phyloP scores from a whole-genome alignment of 2,329 filamentous ascomycete species.

The Zalaria sp. region DNA sequence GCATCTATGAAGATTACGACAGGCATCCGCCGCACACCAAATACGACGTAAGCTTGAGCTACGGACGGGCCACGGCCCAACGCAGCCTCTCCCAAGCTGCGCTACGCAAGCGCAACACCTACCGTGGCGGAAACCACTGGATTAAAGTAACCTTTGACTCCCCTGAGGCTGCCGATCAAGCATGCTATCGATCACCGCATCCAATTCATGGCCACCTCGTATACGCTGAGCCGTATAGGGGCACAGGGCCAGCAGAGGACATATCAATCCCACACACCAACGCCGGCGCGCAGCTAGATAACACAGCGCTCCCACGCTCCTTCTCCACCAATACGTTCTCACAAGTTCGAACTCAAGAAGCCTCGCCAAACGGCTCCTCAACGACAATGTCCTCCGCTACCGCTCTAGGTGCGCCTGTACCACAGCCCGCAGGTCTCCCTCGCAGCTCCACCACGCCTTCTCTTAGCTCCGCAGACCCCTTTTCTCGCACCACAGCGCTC shows the following conservation, averaged over 20 bases:
- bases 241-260: slow-evolving; percentile 29
- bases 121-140: slow-evolving; percentile 80
- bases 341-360: slow-evolving; percentile 8
- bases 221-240: slow-evolving; percentile 32
- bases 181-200: slow-evolving; percentile 32
- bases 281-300: slow-evolving; percentile 16
- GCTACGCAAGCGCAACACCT: slow-evolving; percentile 64
- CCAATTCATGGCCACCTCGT: slow-evolving; percentile 32
- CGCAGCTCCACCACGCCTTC: slow-evolving; percentile 1
- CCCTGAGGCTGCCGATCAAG: slow-evolving; percentile 32
- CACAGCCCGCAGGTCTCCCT: not conserved
- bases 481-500: slow-evolving; percentile 2
- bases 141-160: slow-evolving; percentile 47
- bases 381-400: slow-evolving; percentile 27
- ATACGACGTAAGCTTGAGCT: slow-evolving; percentile 59
- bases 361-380: slow-evolving; percentile 18
- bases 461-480: slow-evolving; percentile 1
- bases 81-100: slow-evolving; percentile 57
- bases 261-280: slow-evolving; percentile 25
- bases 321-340: slow-evolving; percentile 17
- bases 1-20: slow-evolving; percentile 87
- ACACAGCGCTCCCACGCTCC: slow-evolving; percentile 12
- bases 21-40: slow-evolving; percentile 64
- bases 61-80: slow-evolving; percentile 57
- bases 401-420: slow-evolving; percentile 12